Percentiles rank a stretch among this genome's conserved stretches.
phyloP scores from a whole-genome alignment of 345 rosid genomes.

The Gossypium rotundifolium region DNA sequence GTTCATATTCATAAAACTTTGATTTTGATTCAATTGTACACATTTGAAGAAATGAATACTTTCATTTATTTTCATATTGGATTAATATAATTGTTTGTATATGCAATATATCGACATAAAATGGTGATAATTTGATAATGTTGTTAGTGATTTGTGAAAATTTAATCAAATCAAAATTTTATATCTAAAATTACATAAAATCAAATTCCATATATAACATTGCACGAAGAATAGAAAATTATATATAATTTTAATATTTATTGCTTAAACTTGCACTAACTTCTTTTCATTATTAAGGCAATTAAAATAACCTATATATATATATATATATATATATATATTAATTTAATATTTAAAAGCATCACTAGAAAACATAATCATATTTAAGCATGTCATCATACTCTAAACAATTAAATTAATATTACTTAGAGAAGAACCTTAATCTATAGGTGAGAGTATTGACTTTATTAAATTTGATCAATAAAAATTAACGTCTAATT shows the following conservation, averaged over 20 bases:
- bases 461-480: not conserved
- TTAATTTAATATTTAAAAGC: not conserved
- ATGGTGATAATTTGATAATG: too few relatives aligned
- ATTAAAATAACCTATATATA: not conserved
- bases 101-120: too few relatives aligned
- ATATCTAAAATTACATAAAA: too few relatives aligned
- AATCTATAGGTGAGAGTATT: not conserved
- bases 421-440: not conserved
- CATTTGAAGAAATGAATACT: too few relatives aligned
- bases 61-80: too few relatives aligned
- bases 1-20: too few relatives aligned
- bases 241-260: too few relatives aligned
- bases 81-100: too few relatives aligned
- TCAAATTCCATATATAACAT: too few relatives aligned
- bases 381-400: not conserved
- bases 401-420: not conserved
- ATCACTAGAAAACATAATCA: not conserved
- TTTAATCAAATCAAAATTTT: too few relatives aligned
- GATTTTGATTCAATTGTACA: too few relatives aligned
- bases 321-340: not conserved
- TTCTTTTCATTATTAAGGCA: not conserved
- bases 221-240: accelerated
- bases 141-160: too few relatives aligned
- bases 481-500: not conserved
- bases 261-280: not conserved